phyloP scores from a whole-genome alignment of 2,329 filamentous ascomycete species.

The Epichloe typhina region DNA sequence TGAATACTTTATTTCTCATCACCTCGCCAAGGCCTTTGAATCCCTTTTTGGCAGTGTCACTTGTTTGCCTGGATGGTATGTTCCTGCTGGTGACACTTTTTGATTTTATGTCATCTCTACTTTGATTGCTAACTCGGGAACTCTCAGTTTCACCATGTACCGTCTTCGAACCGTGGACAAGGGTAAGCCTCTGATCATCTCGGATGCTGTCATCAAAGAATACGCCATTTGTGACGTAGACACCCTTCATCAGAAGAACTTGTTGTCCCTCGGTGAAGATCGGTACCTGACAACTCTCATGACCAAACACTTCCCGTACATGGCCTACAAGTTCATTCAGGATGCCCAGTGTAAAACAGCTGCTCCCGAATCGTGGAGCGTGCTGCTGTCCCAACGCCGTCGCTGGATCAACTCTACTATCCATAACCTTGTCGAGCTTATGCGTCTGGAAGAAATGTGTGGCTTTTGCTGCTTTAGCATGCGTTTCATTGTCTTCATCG shows the following conservation, averaged over 20 bases:
- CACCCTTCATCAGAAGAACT: constrained; percentile 93
- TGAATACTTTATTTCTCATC: constrained; percentile 98
- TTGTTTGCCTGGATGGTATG: constrained; percentile 96
- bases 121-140: constrained; percentile 14
- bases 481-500: constrained; percentile 91
- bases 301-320: constrained; percentile 92
- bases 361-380: constrained; percentile 85
- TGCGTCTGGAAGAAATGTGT: constrained; percentile 84
- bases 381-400: constrained; percentile 91
- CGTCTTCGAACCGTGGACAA: constrained; percentile 87
- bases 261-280: constrained; percentile 89
- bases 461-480: constrained; percentile 99
- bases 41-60: constrained; percentile 96
- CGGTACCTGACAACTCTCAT: constrained; percentile 93
- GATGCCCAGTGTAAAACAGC: constrained; percentile 90
- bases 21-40: constrained; percentile 93
- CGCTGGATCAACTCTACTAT: constrained; percentile 99
- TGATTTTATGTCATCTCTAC: background rate
- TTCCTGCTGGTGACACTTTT: constrained; percentile 12
- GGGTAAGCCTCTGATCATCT: constrained; percentile 87
- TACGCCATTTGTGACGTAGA: constrained; percentile 85
- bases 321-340: constrained; percentile 92
- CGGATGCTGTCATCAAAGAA: constrained; percentile 74
- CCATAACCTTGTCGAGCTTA: constrained; percentile 86
- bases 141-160: constrained; percentile 93